phyloP scores from a whole-genome alignment of 1,284 basidiomycete species.

The Athelia sp. region DNA sequence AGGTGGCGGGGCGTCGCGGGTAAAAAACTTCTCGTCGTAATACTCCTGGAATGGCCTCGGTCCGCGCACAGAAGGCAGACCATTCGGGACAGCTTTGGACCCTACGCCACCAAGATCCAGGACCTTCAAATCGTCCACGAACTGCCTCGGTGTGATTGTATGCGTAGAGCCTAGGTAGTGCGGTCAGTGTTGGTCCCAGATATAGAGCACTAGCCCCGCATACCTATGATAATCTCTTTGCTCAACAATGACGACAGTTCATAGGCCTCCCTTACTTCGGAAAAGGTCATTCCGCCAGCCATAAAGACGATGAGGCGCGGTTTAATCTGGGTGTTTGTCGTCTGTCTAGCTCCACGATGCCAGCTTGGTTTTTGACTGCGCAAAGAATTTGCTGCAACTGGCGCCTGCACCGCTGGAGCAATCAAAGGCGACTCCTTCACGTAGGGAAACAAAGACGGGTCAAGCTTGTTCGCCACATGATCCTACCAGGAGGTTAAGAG shows the following conservation, averaged over 20 bases:
- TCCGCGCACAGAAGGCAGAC: constrained; percentile 51
- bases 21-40: constrained; percentile 77
- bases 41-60: constrained; percentile 58
- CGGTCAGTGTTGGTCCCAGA: not conserved
- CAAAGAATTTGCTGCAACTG: constrained; percentile 64
- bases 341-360: constrained; percentile 60
- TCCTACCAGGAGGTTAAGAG: constrained; percentile 49
- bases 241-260: constrained; percentile 68
- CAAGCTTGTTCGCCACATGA: constrained; percentile 75
- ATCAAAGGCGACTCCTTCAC: constrained; percentile 77
- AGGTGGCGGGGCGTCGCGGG: constrained; percentile 54
- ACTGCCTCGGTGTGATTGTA: constrained; percentile 76
- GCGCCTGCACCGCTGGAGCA: constrained; percentile 29
- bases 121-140: constrained; percentile 83
- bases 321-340: constrained; percentile 51
- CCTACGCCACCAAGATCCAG: constrained; percentile 77
- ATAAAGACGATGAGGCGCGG: constrained; percentile 91
- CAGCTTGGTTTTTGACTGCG: constrained; percentile 83
- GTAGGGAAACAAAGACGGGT: constrained; percentile 83
- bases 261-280: constrained; percentile 90
- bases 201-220: constrained; percentile 18
- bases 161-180: constrained; percentile 74
- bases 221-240: constrained; percentile 92
- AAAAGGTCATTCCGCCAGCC: constrained; percentile 95
- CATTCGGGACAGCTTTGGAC: constrained; percentile 70